Evolutionary conservation across 768 basidiomycete species (phyloP).

Genomic region (Suillus clintonianus): DNA sequence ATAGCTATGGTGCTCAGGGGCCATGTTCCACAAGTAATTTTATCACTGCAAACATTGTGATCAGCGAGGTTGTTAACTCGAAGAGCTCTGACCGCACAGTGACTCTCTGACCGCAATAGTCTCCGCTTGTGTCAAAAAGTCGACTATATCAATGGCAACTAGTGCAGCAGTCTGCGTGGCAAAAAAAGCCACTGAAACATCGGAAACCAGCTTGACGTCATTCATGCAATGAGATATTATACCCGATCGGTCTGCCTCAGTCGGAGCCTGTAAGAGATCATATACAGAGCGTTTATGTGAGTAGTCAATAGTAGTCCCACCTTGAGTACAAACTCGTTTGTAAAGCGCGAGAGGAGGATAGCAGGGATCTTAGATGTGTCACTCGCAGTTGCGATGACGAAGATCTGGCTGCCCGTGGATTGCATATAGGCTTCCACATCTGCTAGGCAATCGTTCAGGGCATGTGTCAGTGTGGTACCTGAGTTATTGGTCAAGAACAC

Average conservation of each 20-base stretch:
- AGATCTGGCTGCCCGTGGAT: conserved; percentile 72
- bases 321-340: conserved; percentile 79
- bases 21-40: neutral
- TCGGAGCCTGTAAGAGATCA: conserved; percentile 61
- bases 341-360: conserved; percentile 71
- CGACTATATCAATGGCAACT: conserved; percentile 76
- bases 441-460: conserved; percentile 64
- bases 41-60: neutral
- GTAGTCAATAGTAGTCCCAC: conserved; percentile 37
- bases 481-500: neutral
- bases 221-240: conserved; percentile 54
- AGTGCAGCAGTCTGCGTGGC: conserved; percentile 92
- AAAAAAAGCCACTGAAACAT: conserved; percentile 71
- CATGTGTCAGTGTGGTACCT: conserved; percentile 62
- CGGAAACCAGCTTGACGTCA: conserved; percentile 55
- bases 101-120: conserved; percentile 42
- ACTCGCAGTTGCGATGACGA: conserved; percentile 74
- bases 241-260: conserved; percentile 63
- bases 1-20: neutral
- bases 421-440: conserved; percentile 44
- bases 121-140: conserved; percentile 64
- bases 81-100: neutral
- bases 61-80: neutral
- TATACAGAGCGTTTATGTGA: neutral
- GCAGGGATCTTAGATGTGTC: conserved; percentile 67